Base-by-base conservation (phyloP, 2,329 filamentous ascomycete species). In the Cordyceps cicadae region DNA sequence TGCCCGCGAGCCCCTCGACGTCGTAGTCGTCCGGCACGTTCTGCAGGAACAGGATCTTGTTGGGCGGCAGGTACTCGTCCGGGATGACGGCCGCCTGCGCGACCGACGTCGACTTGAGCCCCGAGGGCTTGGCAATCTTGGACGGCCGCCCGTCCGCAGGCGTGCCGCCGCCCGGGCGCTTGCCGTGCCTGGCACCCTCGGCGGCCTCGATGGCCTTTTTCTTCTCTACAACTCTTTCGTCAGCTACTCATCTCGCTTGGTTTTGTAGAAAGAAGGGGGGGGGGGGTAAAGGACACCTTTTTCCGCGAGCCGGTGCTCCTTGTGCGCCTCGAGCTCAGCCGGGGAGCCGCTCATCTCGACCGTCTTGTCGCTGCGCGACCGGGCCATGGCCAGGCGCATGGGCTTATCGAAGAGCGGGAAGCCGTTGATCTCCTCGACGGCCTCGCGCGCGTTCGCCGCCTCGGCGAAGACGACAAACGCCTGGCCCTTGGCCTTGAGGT, bases 1-100 rank as follows among this genome's bases (percentile, higher is more conserved):
- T 86, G 37, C 82, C 81, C 0, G 86, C 88, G 59, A 99, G 83
- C 26, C 81, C 84, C 65, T 96, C 92, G 69, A 90, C 85, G 72
- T 89, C 89, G 75, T 89, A 91, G 65, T 91, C 89, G 64, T 93
- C 90, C 9, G 94, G 92, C 41, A 99, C 76, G 68, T 97, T 93
- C 77, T 95, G 91, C 63, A 97, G 79, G 77, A 97, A 96, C 41
- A 99, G 83, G 66, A 92, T 96, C 79, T 96, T 97, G 83, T 97
- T 97, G 41, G 94, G 93, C 4, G 93, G 93, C 4, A 97, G 84
- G 74, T 96, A 97, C 76, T 99, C 94, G 82, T 97, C 94, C n/a
- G 92, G 92, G 19, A 97, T 87, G 60, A 92, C 87, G 12, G 88
- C 81, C 3, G 87, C 80, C 1, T 85, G 81, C 15, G 85, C 80